A percentile compares a stretch with the other conserved stretches of the same genome.
Conservation (phyloP, 2,329 filamentous ascomycete species). For the Aspergillus eucalypticola region DNA sequence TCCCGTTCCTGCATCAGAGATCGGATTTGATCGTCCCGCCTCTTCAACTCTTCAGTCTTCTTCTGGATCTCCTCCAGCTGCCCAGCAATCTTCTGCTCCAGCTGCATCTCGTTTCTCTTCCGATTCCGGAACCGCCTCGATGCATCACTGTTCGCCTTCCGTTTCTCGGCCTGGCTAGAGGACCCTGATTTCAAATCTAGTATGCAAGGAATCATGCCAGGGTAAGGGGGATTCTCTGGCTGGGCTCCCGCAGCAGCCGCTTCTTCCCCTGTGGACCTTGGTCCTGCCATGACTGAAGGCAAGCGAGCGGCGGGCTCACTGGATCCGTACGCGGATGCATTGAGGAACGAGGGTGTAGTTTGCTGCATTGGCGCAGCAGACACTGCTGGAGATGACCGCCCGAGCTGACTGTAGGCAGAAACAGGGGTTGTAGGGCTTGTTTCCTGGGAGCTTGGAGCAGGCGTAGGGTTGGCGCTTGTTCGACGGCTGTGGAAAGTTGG, state of each 20-base stretch:
- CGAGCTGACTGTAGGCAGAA: constrained; percentile 34
- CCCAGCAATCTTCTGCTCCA: constrained; percentile 39
- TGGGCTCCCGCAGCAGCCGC: constrained; percentile 14
- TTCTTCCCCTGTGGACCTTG: constrained; percentile 24
- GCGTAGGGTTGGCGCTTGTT: constrained; percentile 33
- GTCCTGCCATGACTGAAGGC: constrained; percentile 24
- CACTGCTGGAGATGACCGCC: constrained; percentile 33
- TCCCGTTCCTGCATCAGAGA: constrained; percentile 37
- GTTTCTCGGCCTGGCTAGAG: constrained; percentile 43
- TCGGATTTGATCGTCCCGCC: constrained; percentile 38
- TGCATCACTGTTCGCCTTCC: constrained; percentile 46
- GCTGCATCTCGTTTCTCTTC: constrained; percentile 43
- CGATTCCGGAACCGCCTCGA: constrained; percentile 45
- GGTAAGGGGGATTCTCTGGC: constrained; percentile 14
- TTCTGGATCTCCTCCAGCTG: constrained; percentile 42
- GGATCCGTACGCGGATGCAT: constrained; percentile 24
- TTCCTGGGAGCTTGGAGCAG: constrained; percentile 37
- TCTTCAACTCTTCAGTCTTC: constrained; percentile 30
- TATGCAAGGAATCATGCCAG: constrained; percentile 39
- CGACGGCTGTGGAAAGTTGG: constrained; percentile 34
- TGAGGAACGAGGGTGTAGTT: constrained; percentile 19
- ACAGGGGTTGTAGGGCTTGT: constrained; percentile 38
- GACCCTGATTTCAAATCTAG: constrained; percentile 46
- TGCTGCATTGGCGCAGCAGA: constrained; percentile 23
- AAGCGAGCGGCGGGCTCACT: constrained; percentile 31